Conservation (phyloP, 768 basidiomycete genomes). For the Serendipita sp. region DNA sequence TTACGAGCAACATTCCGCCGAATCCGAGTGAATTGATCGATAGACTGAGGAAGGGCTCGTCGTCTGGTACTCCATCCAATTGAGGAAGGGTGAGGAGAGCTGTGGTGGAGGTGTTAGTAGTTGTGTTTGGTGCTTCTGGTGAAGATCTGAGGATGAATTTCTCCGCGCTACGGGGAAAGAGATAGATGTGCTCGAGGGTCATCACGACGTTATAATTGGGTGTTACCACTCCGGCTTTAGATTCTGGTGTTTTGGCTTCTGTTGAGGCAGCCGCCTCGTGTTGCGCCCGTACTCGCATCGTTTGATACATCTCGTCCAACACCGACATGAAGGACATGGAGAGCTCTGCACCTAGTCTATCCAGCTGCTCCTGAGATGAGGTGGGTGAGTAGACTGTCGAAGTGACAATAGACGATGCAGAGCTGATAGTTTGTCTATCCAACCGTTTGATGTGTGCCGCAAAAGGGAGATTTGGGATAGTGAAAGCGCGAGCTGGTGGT, state of each 20-base stretch:
- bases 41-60: conserved; percentile 21
- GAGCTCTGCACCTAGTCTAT: not conserved
- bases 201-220: conserved; percentile 76
- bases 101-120: conserved; percentile 22
- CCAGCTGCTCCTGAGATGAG: not conserved
- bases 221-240: conserved; percentile 40
- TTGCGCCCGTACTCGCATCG: conserved; percentile 17
- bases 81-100: conserved; percentile 4
- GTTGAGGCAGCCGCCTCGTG: not conserved
- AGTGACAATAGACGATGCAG: not conserved
- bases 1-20: conserved; percentile 78
- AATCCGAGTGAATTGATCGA: conserved; percentile 80
- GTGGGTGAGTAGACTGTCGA: not conserved
- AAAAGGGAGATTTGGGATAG: conserved; percentile 52
- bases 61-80: too few species aligned
- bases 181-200: conserved; percentile 68
- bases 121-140: conserved; percentile 32
- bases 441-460: conserved; percentile 66
- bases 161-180: conserved; percentile 66
- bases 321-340: not conserved
- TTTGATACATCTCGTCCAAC: conserved; percentile 3
- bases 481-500: conserved; percentile 51
- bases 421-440: not conserved
- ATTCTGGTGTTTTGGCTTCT: conserved; percentile 20
- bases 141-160: conserved; percentile 39